These are phyloP conservation scores for Dipteronia dyeriana DNA, from an alignment of 345 rosid species.

Conservation along the genomic window DNA sequence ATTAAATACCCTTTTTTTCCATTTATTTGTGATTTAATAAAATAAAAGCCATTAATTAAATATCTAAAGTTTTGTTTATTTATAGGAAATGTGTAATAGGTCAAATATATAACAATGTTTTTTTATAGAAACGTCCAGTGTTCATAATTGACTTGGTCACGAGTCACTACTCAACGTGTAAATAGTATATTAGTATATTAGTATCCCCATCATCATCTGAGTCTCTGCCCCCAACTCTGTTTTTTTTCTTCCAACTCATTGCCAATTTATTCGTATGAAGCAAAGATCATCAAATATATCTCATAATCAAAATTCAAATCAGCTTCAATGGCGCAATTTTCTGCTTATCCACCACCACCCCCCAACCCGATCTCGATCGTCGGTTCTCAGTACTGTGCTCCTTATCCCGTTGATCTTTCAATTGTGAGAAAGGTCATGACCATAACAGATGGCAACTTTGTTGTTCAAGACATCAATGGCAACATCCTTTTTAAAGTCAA, in stretches of 20 bases:
- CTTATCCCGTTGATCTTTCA: conserved; percentile 37
- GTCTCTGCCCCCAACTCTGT: neutral
- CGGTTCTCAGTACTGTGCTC: conserved; percentile 36
- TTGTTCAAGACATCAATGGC: conserved; percentile 37
- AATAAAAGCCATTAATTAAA: no score
- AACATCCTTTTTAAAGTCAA: conserved; percentile 42
- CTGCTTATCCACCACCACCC: neutral
- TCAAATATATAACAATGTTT: no score
- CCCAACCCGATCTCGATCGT: neutral
- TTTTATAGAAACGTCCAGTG: no score
- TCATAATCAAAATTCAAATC: neutral
- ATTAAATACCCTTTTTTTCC: no score
- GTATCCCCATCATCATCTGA: neutral
- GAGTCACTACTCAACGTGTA: no score
- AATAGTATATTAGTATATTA: no score
- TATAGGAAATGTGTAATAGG: no score
- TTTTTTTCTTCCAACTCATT: neutral
- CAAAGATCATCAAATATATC: neutral
- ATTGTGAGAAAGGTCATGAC: conserved; percentile 38
- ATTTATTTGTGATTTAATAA: no score
- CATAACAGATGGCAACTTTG: conserved; percentile 44
- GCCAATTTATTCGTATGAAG: neutral
- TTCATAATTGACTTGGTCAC: no score
- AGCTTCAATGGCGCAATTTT: neutral
- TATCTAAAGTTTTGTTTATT: no score